These are phyloP conservation scores for Exophiala xenobiotica DNA, from an alignment of 2,329 filamentous ascomycete genomes.

Conservation along the genomic window DNA sequence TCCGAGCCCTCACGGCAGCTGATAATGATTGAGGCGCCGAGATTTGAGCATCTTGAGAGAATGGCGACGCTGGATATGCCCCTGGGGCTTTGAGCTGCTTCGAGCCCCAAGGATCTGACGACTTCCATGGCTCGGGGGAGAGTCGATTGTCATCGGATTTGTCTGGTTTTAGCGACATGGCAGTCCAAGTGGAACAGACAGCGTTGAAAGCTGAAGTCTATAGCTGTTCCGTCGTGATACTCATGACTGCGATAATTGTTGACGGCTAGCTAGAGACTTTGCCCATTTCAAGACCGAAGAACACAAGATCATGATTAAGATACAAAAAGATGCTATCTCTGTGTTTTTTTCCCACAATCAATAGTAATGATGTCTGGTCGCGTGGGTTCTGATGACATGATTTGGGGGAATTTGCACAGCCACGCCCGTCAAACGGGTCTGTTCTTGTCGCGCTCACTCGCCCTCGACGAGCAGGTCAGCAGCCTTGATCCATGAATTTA, in stretches of 20 bases:
- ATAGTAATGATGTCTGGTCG: background rate
- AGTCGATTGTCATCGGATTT: slow-evolving; percentile 9
- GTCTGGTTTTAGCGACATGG: slow-evolving; percentile 19
- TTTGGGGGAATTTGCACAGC: background rate
- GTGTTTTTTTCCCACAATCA: background rate
- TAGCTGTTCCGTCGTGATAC: too few relatives aligned
- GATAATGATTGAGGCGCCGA: slow-evolving; percentile 48
- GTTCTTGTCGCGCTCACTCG: slow-evolving; percentile 1
- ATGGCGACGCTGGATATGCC: slow-evolving; percentile 43
- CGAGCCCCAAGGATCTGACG: slow-evolving; percentile 26
- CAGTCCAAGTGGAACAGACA: too few relatives aligned
- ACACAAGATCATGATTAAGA: too few relatives aligned
- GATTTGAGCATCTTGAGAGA: slow-evolving; percentile 14
- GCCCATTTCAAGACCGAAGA: too few relatives aligned
- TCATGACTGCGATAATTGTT: too few relatives aligned
- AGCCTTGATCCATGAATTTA: background rate
- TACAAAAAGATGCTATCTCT: too few relatives aligned
- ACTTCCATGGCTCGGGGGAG: slow-evolving; percentile 24
- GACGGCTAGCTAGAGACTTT: too few relatives aligned
- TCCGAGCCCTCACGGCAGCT: slow-evolving; percentile 66
- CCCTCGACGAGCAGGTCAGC: background rate
- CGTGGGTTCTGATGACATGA: slow-evolving; percentile 2
- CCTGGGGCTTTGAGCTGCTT: slow-evolving; percentile 46
- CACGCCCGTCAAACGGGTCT: background rate
- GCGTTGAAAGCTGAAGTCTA: too few relatives aligned